phyloP scores from a whole-genome alignment of 129 eudicot genomes.

The Flaveria bidentis region DNA sequence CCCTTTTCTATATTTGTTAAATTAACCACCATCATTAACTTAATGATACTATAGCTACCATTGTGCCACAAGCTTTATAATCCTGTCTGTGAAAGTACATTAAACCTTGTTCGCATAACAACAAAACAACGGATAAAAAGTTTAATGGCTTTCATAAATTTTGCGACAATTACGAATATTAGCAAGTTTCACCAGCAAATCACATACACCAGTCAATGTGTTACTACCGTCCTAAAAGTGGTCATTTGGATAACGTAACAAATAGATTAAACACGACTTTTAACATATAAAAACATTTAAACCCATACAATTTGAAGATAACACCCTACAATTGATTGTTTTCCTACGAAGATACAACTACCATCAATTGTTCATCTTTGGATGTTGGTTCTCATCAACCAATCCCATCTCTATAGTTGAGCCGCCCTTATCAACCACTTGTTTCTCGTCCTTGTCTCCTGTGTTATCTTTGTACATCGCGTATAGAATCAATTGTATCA shows the following conservation, averaged over 20 bases:
- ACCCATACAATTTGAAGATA: neutral
- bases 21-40: too few species aligned
- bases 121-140: neutral
- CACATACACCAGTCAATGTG: neutral
- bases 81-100: neutral
- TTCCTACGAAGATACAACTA: neutral
- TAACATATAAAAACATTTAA: neutral
- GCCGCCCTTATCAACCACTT: neutral
- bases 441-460: slow-evolving; percentile 24
- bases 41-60: neutral
- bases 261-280: neutral
- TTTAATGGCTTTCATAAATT: neutral
- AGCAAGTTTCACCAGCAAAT: neutral
- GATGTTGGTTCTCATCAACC: slow-evolving; percentile 3
- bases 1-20: too few species aligned
- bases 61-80: neutral
- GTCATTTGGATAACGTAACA: neutral
- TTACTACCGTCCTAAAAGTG: neutral
- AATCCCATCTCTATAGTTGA: slow-evolving; percentile 46
- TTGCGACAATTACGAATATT: neutral
- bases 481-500: slow-evolving; percentile 65
- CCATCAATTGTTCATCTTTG: neutral
- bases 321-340: neutral
- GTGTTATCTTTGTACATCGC: slow-evolving; percentile 61
- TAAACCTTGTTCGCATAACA: neutral